Base-by-base conservation (phyloP, 2,329 filamentous ascomycete genomes). In the Phialemoniopsis sp. region DNA sequence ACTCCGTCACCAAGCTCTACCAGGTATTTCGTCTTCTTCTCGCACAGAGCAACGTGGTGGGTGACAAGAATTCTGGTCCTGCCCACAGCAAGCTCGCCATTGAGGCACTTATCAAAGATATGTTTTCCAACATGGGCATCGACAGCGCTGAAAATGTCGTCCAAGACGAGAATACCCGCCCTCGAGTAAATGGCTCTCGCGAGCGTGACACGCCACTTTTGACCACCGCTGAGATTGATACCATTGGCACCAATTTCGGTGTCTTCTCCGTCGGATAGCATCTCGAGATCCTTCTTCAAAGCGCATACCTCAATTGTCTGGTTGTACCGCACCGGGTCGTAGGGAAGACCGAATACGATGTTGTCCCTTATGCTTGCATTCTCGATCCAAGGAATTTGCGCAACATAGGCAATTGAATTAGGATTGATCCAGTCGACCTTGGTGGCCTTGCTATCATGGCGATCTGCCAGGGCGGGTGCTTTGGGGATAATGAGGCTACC, bases 221-320 rank as follows among this genome's bases (percentile, higher is more conserved):
- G 88, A 0, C 88, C 89, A 46, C 89, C 88, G 45, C 83, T 89
- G 7, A 94, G 67, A 49, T 91, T 90, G 50, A 93, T 87, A 7
- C 88, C 88, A 45, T 91, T 90, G 3, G 86, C 85, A 10, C 88
- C 88, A 38, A 94, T 87, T 52, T 90, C 85, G 0, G 89, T 94
- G 34, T 77, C 63, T 50, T 93, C 87, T 4, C 87, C 87, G 53
- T 91, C 85, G 0, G 77, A 66, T 13, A 94, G 70, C 67, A 89
- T 87, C 13, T 82, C 76, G 26, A 94, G 65, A 50, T 94, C 89
- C 53, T 87, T 87, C 37, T 74, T 73, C 32, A 94, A 57, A 1
- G 86, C 86, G 44, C 87, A 93, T 3, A 82, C 85, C 29, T 79
- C 72, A 8, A 90, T 59, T 0, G 88, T 87, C 49, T 81, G 78